Evolutionary conservation across 2,329 filamentous ascomycete species (phyloP).

Genomic region (Cladosporium sp.): DNA sequence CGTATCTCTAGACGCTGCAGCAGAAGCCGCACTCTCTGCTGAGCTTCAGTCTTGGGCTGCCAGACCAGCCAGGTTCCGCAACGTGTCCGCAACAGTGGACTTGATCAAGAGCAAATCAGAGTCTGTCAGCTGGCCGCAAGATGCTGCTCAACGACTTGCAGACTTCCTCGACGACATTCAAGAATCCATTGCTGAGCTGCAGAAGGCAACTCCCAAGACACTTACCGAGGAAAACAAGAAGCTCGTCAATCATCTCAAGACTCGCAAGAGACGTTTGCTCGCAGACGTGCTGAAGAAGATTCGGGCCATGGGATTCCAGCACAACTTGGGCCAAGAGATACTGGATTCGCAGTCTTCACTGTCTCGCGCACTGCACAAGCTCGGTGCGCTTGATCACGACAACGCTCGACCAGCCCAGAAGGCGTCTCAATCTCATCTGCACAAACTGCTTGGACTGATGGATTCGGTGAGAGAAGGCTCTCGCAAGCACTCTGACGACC

Average conservation of each 20-base stretch:
- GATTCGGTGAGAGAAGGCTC: slow-evolving; percentile 66
- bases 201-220: slow-evolving; percentile 77
- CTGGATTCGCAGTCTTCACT: slow-evolving; percentile 63
- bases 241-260: slow-evolving; percentile 83
- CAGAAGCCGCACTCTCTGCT: background rate
- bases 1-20: background rate
- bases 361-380: slow-evolving; percentile 9
- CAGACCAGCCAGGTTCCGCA: slow-evolving; percentile 67
- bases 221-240: slow-evolving; percentile 86
- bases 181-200: slow-evolving; percentile 69
- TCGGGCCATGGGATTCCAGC: slow-evolving; percentile 84
- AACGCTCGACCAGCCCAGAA: slow-evolving; percentile 29
- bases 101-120: slow-evolving; percentile 59
- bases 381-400: slow-evolving; percentile 25
- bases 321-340: slow-evolving; percentile 73
- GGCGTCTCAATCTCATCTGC: slow-evolving; percentile 69
- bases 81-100: slow-evolving; percentile 67
- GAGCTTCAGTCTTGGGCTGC: slow-evolving; percentile 36
- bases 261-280: slow-evolving; percentile 84
- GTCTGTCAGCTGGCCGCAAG: background rate
- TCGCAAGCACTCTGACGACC: slow-evolving; percentile 77
- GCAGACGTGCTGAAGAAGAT: slow-evolving; percentile 82
- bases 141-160: slow-evolving; percentile 52
- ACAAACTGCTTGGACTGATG: slow-evolving; percentile 74
- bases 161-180: slow-evolving; percentile 69